Base-by-base conservation (phyloP, 1,139 yeast species). In the Saccharomyces hybrid region DNA sequence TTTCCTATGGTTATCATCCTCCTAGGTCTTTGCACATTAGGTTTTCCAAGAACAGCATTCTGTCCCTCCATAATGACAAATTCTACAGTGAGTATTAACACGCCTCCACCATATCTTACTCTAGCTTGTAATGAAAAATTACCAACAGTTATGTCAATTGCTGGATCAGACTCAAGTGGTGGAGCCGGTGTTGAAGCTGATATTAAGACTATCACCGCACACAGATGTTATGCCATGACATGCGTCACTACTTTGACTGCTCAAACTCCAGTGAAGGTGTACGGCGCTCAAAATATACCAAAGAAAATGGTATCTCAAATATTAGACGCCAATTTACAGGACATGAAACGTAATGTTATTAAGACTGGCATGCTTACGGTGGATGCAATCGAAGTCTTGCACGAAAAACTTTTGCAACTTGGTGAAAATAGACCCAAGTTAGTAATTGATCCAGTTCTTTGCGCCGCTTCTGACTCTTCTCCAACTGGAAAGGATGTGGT, bases 121-220 rank as follows among this genome's bases (percentile, higher is more conserved):
- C 50, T 67, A 31, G 55, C 58, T 8, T 53, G 53, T 19, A 49
- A 60, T 34, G 68, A 65, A 49, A 49, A 49, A 16, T 48, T 67
- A 46, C 69, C 70, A 7, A 68, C 71, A 0, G 88, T 84, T 3
- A 67, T 85, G 59, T 82, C 89, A 0, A 76, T 86, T 49, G 91
- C 91, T 9, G 96, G 97, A 0, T 86, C 95, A 0, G 97, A 90
- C 67, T 81, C 86, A 50, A 86, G 96, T 2, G 97, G 97, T 2
- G 97, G 97, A 5, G 97, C 97, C 1, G 97, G 97, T 11, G 84
- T 90, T 55, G 97, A 90, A 66, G 97, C 97, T 0, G 97, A 90
- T 68, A 69, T 90, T 52, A 90, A 90, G 71, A 86, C 97, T 0
- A 80, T 90, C 56, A 77, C 88, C 3, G 88, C 86, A 3, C 93